These are phyloP conservation scores for Boechera retrofracta DNA, from an alignment of 345 rosid genomes.

Conservation along the genomic window DNA sequence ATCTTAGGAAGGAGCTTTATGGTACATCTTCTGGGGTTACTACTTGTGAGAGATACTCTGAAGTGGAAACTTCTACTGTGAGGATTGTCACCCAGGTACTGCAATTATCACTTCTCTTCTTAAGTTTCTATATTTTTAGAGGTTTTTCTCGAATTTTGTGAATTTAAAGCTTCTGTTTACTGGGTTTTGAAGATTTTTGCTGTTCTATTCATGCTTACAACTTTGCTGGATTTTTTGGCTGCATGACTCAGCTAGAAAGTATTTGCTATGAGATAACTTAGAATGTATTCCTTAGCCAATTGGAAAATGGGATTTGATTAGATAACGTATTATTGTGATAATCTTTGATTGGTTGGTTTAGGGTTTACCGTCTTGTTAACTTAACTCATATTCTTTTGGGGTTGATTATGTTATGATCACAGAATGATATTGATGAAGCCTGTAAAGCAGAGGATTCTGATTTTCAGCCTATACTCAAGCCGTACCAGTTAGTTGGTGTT, in stretches of 20 bases:
- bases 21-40: constrained; percentile 61
- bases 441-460: constrained; percentile 72
- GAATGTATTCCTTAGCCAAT: not conserved
- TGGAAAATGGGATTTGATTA: constrained; percentile 10
- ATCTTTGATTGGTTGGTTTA: not conserved
- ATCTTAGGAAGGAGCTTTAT: constrained; percentile 74
- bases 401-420: constrained; percentile 39
- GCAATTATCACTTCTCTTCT: not conserved
- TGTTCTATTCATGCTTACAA: not conserved
- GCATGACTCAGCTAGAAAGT: constrained; percentile 17
- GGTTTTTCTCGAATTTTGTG: constrained; percentile 6
- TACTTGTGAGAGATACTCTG: constrained; percentile 74
- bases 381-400: constrained; percentile 11
- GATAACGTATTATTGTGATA: not conserved
- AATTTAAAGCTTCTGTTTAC: not conserved
- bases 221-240: not conserved
- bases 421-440: constrained; percentile 85
- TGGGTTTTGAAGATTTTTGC: constrained; percentile 18
- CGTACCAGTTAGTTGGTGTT: constrained; percentile 94
- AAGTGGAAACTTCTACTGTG: constrained; percentile 81
- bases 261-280: not conserved
- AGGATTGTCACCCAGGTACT: constrained; percentile 89
- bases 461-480: constrained; percentile 90
- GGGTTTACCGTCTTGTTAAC: not conserved
- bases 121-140: not conserved